Base-by-base conservation (phyloP, 192 early-diverging fungal species). In the Backusella sp. region DNA sequence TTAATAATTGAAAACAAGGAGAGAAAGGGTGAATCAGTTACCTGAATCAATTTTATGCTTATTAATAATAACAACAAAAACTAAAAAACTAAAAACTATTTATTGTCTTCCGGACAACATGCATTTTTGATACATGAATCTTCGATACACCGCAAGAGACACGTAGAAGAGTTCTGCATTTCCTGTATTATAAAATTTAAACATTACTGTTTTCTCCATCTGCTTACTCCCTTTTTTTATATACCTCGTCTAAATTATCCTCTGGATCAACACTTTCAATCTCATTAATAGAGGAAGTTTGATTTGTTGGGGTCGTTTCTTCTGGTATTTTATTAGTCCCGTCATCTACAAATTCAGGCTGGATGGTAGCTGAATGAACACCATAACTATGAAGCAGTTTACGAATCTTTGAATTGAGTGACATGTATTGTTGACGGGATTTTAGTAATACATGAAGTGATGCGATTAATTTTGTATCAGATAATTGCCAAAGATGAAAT, bases 401-500 rank as follows among this genome's bases (percentile, higher is more conserved):
- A 85, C 95, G 94, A 77, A 98, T 89, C 14, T 84, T 70, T 19
- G 86, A 74, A 7, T 93, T 92, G 26, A 97, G 84, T 7, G 80
- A 78, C 90, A 93, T 93, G 73, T 94, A 96, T 66, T 89, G 77
- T 73, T 82, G 74, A 39, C 87, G 87, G 15, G 85, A 86, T 19
- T 82, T 78, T 12, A 96, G 82, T 19, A 90, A 79, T 1, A 96
- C 88, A 79, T 98, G 96, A n/a, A 95, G 89, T 1, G 92, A 94
- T 0, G 92, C 93, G 36, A 97, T 87, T 69, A 86, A 87, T 75
- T 96, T 94, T 70, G 88, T 91, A 68, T 96, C 93, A 34, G 92
- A 94, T 75, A 98, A 82, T 80, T 94, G 91, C 95, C 96, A 98
- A 32, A 98, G 92, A 78, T 98, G 96, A 23, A 98, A 75, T 73